Percentiles rank a stretch among this genome's conserved stretches.
phyloP scores from a whole-genome alignment of 2,329 filamentous ascomycete genomes.

The Ciborinia camelliae region DNA sequence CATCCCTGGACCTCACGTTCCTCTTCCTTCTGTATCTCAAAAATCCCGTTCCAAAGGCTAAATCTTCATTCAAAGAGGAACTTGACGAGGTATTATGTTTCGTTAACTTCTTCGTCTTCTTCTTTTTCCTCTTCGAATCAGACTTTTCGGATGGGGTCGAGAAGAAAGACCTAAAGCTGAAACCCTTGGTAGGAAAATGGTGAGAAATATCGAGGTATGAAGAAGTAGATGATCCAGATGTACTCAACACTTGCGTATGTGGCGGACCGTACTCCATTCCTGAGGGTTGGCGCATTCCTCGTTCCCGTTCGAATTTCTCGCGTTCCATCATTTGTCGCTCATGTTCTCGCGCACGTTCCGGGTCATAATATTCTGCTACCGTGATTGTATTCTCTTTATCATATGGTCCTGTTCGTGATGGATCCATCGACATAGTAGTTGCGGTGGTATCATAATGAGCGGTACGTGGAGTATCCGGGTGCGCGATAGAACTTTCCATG shows the following conservation, averaged over 20 bases:
- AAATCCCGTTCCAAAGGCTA: conserved; percentile 64
- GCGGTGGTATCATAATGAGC: conserved; percentile 34
- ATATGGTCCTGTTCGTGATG: conserved; percentile 19
- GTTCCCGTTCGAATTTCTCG: conserved; percentile 10
- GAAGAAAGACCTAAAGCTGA: conserved; percentile 61
- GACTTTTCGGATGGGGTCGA: conserved; percentile 52
- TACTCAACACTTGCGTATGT: conserved; percentile 22
- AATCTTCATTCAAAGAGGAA: conserved; percentile 64
- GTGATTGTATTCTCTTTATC: conserved; percentile 22
- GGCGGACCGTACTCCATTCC: conserved; percentile 25
- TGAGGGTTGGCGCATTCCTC: conserved; percentile 11
- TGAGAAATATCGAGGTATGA: conserved; percentile 62
- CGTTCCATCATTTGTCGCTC: conserved; percentile 17
- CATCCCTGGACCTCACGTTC: conserved; percentile 30
- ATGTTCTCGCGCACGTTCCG: conserved; percentile 20
- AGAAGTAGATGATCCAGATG: conserved; percentile 30
- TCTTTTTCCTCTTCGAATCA: conserved; percentile 29
- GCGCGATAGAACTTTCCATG: conserved; percentile 14
- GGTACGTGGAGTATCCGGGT: conserved; percentile 17
- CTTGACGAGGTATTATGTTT: conserved; percentile 56
- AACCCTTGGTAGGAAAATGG: conserved; percentile 46
- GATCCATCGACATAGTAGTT: conserved; percentile 17
- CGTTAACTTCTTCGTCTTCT: conserved; percentile 6
- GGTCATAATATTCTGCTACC: conserved; percentile 24
- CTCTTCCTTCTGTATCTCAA: conserved; percentile 33